Evolutionary conservation across 305 asterid genomes (phyloP).

Genomic region (Fraxinus paxiana): DNA sequence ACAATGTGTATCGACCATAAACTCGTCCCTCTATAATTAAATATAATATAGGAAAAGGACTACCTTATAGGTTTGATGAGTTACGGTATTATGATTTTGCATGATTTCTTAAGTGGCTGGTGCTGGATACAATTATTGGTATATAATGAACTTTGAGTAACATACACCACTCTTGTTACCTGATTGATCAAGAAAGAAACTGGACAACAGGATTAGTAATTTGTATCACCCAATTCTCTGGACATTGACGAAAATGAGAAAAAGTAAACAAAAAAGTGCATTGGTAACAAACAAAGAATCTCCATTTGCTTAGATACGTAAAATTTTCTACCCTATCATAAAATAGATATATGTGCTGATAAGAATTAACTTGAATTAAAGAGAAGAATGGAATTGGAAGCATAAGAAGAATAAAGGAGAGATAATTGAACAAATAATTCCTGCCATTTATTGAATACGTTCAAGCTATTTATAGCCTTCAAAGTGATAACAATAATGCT

Average conservation of each 20-base stretch:
- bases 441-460: background rate
- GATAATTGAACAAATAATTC: too few relatives aligned
- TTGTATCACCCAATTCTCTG: background rate
- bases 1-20: background rate
- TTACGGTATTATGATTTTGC: background rate
- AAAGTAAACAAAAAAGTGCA: background rate
- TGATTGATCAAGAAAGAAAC: background rate
- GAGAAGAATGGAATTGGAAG: background rate
- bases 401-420: background rate
- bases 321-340: background rate
- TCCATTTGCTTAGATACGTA: background rate
- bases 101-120: background rate
- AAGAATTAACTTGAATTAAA: too few relatives aligned
- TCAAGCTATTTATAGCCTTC: background rate
- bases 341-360: background rate
- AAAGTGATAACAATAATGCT: background rate
- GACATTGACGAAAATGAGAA: background rate
- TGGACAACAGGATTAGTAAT: background rate
- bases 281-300: background rate
- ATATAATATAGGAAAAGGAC: background rate
- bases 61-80: background rate
- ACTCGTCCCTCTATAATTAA: background rate
- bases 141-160: background rate
- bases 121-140: background rate
- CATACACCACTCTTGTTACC: background rate